Evolutionary conservation across 2,329 filamentous ascomycete genomes (phyloP), one percentile per base, ranked within the genome.

Genomic region (Botrytis porri): DNA sequence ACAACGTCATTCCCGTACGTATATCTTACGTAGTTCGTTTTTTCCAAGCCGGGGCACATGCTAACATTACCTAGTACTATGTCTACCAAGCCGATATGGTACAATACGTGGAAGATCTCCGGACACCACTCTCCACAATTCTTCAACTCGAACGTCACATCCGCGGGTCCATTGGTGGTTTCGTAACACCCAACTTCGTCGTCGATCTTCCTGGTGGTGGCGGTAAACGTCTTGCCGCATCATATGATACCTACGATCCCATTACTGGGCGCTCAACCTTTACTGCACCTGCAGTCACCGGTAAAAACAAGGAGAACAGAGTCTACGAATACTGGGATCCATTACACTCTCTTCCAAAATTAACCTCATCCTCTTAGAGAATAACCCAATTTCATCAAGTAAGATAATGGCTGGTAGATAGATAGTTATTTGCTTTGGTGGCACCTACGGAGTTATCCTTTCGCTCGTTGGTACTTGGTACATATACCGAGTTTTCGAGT

Each of bases 1-100:
- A 88, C 74, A 87, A 86, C 61, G 85, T 91, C 64, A 82, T 85
- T 67, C 89, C 89, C 9, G 87, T 88, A 79, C 76, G 85, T 78
- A n/a, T 61, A 41, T 54, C 41, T 32, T 66, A 62, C 45, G 43
- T 32, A 66, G 2, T 7, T 35, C 22, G 43, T 43, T n/a, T 48
- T 59, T 63, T 39, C 41, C n/a, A 69, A 45, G 69, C 41, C n/a
- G 43, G 70, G 22, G 16, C 22, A 22, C 41, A 65, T 59, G 57
- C 75, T 70, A 64, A 71, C 37, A 57, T 45, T 29, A 16, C 12
- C n/a, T 25, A 88, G 85, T 91, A 91, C 79, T 91, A 91, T 77
- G 86, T 91, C 69, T 91, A 91, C 79, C 88, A 90, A 77, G 87
- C 86, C 64, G 89, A 91, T 79, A 88, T 91, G 85, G 87, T 90